Evolutionary conservation across 208 protist genomes (phyloP).

Genomic region (Leishmania aethiopica): DNA sequence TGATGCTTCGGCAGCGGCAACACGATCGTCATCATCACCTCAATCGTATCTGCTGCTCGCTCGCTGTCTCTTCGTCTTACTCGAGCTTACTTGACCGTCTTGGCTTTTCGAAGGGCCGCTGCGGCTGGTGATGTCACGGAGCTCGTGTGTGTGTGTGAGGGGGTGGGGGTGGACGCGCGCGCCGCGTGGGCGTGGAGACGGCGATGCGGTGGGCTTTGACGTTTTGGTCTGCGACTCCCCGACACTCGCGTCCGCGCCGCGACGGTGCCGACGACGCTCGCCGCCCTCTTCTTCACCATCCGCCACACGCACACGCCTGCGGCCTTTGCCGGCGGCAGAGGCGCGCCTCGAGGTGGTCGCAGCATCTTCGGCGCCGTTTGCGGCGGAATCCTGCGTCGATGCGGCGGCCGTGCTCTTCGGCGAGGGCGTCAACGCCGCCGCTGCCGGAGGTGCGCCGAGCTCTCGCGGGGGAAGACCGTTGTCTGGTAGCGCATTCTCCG

Average conservation of each 20-base stretch:
- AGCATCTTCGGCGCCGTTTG: too few relatives aligned
- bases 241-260: neutral
- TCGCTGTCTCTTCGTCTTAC: neutral
- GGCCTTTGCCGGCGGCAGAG: neutral
- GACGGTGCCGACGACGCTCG: neutral
- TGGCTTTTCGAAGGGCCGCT: neutral
- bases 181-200: neutral
- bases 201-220: neutral
- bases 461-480: slow-evolving; percentile 4
- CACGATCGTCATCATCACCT: neutral
- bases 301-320: neutral
- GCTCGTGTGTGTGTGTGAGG: neutral
- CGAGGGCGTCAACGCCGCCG: neutral
- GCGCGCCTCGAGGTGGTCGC: too few relatives aligned
- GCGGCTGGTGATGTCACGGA: neutral
- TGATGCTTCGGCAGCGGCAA: neutral
- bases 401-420: slow-evolving; percentile 3
- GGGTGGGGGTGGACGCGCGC: too few relatives aligned
- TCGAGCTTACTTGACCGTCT: neutral
- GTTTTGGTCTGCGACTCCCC: neutral
- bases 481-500: slow-evolving; percentile 13
- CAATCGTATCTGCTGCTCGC: neutral
- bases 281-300: neutral
- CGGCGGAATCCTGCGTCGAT: slow-evolving; percentile 1
- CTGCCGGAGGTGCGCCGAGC: neutral